Evolutionary conservation across 495 filamentous ascomycete species (phyloP).

Genomic region (Trichodelitschia bisporula): DNA sequence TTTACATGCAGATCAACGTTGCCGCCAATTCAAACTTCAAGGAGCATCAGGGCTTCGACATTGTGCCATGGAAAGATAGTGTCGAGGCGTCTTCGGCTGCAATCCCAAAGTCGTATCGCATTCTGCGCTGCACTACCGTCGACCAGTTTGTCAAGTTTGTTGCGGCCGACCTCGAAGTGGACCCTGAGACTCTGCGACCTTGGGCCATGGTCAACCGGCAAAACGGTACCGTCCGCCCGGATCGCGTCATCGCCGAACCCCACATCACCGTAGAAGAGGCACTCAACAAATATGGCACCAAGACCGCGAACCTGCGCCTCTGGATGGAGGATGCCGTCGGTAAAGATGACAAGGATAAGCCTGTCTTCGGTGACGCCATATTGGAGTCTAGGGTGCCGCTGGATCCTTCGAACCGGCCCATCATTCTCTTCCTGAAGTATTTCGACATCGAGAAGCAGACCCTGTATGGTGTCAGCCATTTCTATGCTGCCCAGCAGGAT

Average conservation of each 20-base stretch:
- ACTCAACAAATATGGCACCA: conserved; percentile 37
- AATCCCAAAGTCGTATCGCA: conserved; percentile 32
- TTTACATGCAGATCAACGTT: conserved; percentile 65
- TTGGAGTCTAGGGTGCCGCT: conserved; percentile 17
- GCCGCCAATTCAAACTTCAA: conserved; percentile 59
- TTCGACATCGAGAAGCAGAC: conserved; percentile 60
- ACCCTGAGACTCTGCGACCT: conserved; percentile 42
- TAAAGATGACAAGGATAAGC: conserved; percentile 35
- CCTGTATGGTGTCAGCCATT: conserved; percentile 47
- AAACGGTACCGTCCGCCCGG: conserved; percentile 85
- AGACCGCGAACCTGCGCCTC: conserved; percentile 49
- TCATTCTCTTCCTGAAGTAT: conserved; percentile 78
- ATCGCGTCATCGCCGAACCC: conserved; percentile 53
- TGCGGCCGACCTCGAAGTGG: conserved; percentile 37
- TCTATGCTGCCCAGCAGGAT: conserved; percentile 68
- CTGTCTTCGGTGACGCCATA: conserved; percentile 37
- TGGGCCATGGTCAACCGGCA: conserved; percentile 98
- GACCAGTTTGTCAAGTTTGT: conserved; percentile 43
- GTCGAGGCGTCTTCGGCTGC: conserved; percentile 24
- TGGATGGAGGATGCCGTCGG: conserved; percentile 59
- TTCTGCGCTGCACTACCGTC: conserved; percentile 48
- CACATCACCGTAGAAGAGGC: conserved; percentile 70
- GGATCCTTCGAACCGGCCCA: conserved; percentile 25
- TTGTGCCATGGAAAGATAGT: conserved; percentile 41
- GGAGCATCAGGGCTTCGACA: conserved; percentile 60